Conservation (phyloP, 2,329 filamentous ascomycete species). For the Didymella pomorum region DNA sequence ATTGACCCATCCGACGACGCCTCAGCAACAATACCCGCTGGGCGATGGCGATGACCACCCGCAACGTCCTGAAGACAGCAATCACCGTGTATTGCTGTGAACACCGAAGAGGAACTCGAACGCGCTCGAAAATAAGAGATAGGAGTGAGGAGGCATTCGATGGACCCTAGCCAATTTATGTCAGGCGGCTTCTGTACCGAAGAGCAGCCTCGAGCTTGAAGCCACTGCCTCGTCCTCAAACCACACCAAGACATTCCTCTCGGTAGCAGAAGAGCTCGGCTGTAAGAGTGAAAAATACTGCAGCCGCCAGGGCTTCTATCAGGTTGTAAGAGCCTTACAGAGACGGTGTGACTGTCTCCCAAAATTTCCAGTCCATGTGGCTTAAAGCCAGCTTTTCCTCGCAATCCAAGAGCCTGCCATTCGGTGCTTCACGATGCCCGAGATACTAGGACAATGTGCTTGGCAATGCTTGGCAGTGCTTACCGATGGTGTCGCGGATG, state of each 20-base stretch:
- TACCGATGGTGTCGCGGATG: background rate
- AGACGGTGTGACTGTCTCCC: too few relatives aligned
- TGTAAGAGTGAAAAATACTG: too few relatives aligned
- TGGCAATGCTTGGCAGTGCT: constrained; percentile 13
- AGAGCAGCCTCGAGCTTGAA: background rate
- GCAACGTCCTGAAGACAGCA: background rate
- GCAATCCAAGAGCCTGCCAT: too few relatives aligned
- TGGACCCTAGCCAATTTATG: too few relatives aligned
- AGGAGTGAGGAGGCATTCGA: background rate
- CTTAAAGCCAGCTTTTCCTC: too few relatives aligned
- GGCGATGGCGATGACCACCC: background rate
- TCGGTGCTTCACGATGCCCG: background rate
- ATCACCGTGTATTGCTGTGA: background rate
- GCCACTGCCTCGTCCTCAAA: background rate
- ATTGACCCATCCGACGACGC: background rate
- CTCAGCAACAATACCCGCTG: background rate
- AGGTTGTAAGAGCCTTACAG: too few relatives aligned
- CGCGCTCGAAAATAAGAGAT: background rate
- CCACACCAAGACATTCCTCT: too few relatives aligned
- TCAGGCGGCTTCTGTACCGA: background rate
- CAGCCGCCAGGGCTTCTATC: too few relatives aligned
- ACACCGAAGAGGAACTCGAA: background rate
- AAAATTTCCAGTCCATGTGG: too few relatives aligned
- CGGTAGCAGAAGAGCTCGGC: too few relatives aligned
- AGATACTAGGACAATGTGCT: background rate